These are phyloP conservation scores for Tetrapisispora taiwanensis DNA, from an alignment of 805 yeast species.

Conservation along the genomic window DNA sequence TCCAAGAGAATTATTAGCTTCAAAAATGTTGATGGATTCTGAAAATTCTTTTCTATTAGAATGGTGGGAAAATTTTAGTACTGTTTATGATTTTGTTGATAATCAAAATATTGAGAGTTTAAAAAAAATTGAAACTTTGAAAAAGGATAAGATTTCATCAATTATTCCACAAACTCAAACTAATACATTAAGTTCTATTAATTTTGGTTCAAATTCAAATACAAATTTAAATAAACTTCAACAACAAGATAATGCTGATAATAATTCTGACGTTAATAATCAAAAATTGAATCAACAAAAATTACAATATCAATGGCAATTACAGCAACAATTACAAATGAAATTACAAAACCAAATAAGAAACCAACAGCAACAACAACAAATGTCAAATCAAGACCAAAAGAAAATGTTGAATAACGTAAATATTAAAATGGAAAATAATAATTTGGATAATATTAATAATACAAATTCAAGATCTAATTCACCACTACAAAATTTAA, in stretches of 20 bases:
- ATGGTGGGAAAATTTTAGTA: conserved; percentile 47
- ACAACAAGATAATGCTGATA: not conserved
- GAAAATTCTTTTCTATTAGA: conserved; percentile 42
- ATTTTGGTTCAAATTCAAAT: not conserved
- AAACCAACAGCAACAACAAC: not conserved
- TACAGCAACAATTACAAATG: not conserved
- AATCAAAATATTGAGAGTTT: conserved; percentile 24
- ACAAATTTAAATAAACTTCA: not conserved
- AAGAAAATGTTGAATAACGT: conserved; percentile 16
- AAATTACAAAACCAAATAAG: not conserved
- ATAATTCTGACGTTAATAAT: not conserved
- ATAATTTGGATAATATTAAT: not conserved
- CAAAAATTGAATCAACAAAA: not conserved
- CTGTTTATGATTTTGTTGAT: conserved; percentile 38
- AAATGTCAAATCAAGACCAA: conserved; percentile 1
- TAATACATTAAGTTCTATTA: not conserved
- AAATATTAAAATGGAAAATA: conserved; percentile 19
- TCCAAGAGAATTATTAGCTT: conserved; percentile 8
- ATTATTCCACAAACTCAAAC: conserved; percentile 2
- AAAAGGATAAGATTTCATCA: conserved; percentile 2
- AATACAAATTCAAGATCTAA: not conserved
- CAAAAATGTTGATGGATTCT: conserved; percentile 34
- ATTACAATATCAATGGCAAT: conserved; percentile 1
- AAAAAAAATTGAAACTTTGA: not conserved
- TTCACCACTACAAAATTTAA: not conserved